Conservation (phyloP, 2,329 filamentous ascomycete species). For the Laburnicola sp. region DNA sequence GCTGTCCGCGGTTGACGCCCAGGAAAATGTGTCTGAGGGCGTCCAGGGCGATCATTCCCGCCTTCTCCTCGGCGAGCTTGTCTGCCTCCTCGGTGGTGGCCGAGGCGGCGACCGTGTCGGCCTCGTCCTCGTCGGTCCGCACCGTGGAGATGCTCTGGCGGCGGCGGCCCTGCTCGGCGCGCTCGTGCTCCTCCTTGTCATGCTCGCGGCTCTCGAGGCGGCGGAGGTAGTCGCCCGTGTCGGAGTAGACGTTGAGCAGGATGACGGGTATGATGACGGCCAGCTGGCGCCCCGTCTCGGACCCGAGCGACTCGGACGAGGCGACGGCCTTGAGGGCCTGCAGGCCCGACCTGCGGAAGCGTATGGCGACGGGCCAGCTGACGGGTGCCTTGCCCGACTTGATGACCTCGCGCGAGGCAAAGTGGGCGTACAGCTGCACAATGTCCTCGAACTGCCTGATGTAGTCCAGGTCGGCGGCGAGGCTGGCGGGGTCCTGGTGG, state of each 20-base stretch:
- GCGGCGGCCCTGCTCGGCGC: constrained; percentile 65
- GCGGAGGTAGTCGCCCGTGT: constrained; percentile 69
- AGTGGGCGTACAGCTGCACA: constrained; percentile 75
- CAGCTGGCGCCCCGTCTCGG: constrained; percentile 75
- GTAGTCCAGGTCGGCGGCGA: constrained; percentile 84
- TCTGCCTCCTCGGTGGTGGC: constrained; percentile 86
- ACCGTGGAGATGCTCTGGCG: constrained; percentile 81
- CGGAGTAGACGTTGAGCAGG: constrained; percentile 81
- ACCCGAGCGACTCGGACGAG: constrained; percentile 75
- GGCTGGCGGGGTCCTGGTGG: constrained; percentile 81
- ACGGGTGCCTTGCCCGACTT: constrained; percentile 49
- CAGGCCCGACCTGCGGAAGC: constrained; percentile 57
- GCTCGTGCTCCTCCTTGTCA: constrained; percentile 68
- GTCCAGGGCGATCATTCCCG: constrained; percentile 79
- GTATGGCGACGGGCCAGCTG: constrained; percentile 74
- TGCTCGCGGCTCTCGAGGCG: constrained; percentile 68
- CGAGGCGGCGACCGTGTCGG: constrained; percentile 68
- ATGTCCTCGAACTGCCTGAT: constrained; percentile 80
- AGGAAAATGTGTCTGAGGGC: constrained; percentile 86
- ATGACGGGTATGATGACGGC: constrained; percentile 80
- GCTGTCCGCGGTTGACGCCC: constrained; percentile 78
- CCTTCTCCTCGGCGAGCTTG: constrained; percentile 85
- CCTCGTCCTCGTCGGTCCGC: constrained; percentile 69
- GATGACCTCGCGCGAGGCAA: constrained; percentile 67
- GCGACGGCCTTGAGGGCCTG: constrained; percentile 79